phyloP scores from a whole-genome alignment of 164 flowering plant species.

The Dillenia turbinata region DNA sequence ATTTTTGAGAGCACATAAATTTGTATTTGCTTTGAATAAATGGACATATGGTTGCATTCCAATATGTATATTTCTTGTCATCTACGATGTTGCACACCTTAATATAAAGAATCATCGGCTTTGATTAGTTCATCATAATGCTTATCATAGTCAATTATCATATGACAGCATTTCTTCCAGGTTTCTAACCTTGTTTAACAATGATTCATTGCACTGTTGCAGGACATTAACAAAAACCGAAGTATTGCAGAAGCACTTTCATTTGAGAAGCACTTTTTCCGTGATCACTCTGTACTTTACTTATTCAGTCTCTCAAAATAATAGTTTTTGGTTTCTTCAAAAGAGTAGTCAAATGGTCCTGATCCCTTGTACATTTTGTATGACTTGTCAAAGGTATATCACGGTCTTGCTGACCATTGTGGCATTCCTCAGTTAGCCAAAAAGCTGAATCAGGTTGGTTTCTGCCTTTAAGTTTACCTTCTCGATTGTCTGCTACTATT shows the following conservation, averaged over 20 bases:
- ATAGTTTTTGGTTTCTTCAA: background rate
- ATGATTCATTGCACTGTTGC: slow-evolving; percentile 2
- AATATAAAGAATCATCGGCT: too few relatives aligned
- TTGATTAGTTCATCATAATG: too few relatives aligned
- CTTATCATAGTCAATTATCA: too few relatives aligned
- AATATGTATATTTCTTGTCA: too few relatives aligned
- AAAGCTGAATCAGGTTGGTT: slow-evolving; percentile 45
- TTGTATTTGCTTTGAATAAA: too few relatives aligned
- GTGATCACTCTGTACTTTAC: slow-evolving; percentile 30
- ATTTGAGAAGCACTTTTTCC: slow-evolving; percentile 45
- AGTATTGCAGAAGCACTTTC: slow-evolving; percentile 45
- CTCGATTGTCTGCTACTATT: too few relatives aligned
- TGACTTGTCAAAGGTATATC: slow-evolving; percentile 27
- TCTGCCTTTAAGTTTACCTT: background rate
- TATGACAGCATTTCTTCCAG: too few relatives aligned
- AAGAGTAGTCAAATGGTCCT: background rate
- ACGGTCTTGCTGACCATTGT: slow-evolving; percentile 38
- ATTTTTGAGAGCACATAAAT: too few relatives aligned
- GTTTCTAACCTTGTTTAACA: too few relatives aligned
- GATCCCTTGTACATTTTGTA: background rate
- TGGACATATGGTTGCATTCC: too few relatives aligned
- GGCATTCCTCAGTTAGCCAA: slow-evolving; percentile 54
- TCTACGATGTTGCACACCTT: too few relatives aligned
- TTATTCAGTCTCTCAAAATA: slow-evolving; percentile 6
- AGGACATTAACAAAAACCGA: slow-evolving; percentile 37